Evolutionary conservation across 768 basidiomycete genomes (phyloP).

Genomic region (Calvatia gigantea): DNA sequence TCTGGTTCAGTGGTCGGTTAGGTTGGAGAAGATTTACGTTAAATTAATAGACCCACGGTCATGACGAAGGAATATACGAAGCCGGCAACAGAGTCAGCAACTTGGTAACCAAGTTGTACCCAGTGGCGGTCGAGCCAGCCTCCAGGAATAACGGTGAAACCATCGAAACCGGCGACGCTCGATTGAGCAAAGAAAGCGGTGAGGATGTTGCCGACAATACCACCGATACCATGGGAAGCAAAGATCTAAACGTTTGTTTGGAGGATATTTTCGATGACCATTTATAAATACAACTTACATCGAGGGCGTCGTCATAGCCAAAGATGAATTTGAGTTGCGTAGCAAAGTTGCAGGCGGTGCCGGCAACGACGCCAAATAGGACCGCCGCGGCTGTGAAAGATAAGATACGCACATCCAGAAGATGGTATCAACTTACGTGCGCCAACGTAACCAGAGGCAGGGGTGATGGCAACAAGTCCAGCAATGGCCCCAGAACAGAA

Average conservation of each 20-base stretch:
- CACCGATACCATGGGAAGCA: slow-evolving; percentile 78
- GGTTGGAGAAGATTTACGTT: neutral
- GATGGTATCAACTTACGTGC: slow-evolving; percentile 39
- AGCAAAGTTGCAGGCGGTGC: slow-evolving; percentile 89
- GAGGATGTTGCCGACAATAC: slow-evolving; percentile 76
- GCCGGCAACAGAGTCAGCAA: slow-evolving; percentile 70
- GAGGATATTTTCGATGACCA: neutral
- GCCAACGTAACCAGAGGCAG: slow-evolving; percentile 81
- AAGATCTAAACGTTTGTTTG: slow-evolving; percentile 64
- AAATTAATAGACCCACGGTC: slow-evolving; percentile 47
- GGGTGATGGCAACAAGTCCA: slow-evolving; percentile 87
- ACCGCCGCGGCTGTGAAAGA: slow-evolving; percentile 66
- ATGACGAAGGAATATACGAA: slow-evolving; percentile 71
- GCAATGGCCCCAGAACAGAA: slow-evolving; percentile 95
- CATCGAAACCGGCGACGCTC: slow-evolving; percentile 79
- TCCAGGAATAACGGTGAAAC: slow-evolving; percentile 58
- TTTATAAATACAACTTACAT: slow-evolving; percentile 47
- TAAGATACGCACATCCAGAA: neutral
- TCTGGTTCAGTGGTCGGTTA: slow-evolving; percentile 40
- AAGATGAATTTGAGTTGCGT: slow-evolving; percentile 88
- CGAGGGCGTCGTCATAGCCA: slow-evolving; percentile 76
- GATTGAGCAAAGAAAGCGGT: slow-evolving; percentile 88
- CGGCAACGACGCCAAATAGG: slow-evolving; percentile 80
- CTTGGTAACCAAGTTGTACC: slow-evolving; percentile 81
- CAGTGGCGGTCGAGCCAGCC: slow-evolving; percentile 88